These are phyloP conservation scores for Sarocladium oryzae DNA, from an alignment of 2,329 filamentous ascomycete genomes.

Conservation along the genomic window DNA sequence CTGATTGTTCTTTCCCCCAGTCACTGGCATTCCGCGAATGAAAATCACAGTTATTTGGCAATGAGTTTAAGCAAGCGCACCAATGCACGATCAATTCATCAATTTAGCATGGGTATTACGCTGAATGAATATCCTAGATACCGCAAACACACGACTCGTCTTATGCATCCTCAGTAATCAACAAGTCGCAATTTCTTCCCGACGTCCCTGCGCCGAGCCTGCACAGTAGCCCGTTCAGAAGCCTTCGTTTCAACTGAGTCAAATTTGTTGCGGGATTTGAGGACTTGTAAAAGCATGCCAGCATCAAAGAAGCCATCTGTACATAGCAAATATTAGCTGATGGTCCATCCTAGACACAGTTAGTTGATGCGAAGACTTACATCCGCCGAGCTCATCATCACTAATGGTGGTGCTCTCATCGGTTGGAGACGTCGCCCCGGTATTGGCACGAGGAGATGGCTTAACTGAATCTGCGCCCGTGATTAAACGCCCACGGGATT, in stretches of 20 bases:
- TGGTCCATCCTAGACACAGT: slow-evolving; percentile 6
- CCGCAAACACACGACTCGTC: too few species aligned
- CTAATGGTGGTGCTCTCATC: slow-evolving; percentile 72
- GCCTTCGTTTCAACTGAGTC: slow-evolving; percentile 46
- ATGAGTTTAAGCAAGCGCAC: too few species aligned
- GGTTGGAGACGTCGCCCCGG: slow-evolving; percentile 51
- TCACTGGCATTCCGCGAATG: too few species aligned
- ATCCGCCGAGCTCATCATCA: slow-evolving; percentile 85
- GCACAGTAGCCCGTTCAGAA: slow-evolving; percentile 53
- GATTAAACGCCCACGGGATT: slow-evolving; percentile 69
- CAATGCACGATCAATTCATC: too few species aligned
- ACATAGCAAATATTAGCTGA: slow-evolving; percentile 20
- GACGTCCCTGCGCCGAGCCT: slow-evolving; percentile 57
- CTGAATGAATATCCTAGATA: too few species aligned
- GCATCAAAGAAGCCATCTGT: slow-evolving; percentile 96
- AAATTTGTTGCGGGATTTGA: slow-evolving; percentile 61
- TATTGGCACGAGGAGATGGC: slow-evolving; percentile 17
- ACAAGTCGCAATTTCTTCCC: slow-evolving; percentile 67
- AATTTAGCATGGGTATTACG: too few species aligned
- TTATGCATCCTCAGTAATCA: slow-evolving; percentile 49
- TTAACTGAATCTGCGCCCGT: slow-evolving; percentile 45
- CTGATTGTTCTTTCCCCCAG: too few species aligned
- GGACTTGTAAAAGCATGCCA: slow-evolving; percentile 84
- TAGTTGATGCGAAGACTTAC: slow-evolving; percentile 51
- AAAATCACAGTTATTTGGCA: too few species aligned